These are phyloP conservation scores for Lactarius vividus DNA, from an alignment of 768 basidiomycete species.

Conservation along the genomic window DNA sequence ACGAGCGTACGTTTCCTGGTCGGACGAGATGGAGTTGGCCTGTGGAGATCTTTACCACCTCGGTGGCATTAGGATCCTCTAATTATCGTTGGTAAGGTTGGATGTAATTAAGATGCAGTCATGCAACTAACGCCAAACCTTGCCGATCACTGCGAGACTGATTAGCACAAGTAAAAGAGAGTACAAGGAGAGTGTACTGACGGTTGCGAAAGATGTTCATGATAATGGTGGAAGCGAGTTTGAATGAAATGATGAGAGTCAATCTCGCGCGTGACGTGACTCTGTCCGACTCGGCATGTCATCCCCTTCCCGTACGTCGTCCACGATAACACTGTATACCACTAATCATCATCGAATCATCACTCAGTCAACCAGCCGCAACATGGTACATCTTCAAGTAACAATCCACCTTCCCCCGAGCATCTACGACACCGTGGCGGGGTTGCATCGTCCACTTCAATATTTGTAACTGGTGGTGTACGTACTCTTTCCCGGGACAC, in stretches of 20 bases:
- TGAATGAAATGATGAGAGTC: conserved; percentile 18
- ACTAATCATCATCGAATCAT: not conserved
- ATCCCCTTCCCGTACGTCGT: conserved; percentile 16
- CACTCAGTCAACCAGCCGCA: conserved; percentile 3
- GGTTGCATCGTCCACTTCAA: conserved; percentile 6
- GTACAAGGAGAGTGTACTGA: conserved; percentile 41
- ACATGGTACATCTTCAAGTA: not conserved
- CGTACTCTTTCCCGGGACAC: not conserved
- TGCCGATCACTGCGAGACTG: conserved; percentile 59
- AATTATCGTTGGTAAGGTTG: conserved; percentile 32
- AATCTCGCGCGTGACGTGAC: conserved; percentile 22
- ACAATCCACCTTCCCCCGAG: conserved; percentile 5
- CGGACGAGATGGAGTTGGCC: conserved; percentile 91
- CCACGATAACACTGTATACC: not conserved
- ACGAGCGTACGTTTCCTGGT: conserved; percentile 86
- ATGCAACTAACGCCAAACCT: conserved; percentile 85
- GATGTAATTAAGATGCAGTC: not conserved
- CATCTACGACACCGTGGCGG: conserved; percentile 14
- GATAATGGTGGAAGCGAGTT: conserved; percentile 32
- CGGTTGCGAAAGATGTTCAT: conserved; percentile 88
- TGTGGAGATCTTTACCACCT: conserved; percentile 90
- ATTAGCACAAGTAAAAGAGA: conserved; percentile 30
- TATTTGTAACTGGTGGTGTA: conserved; percentile 21
- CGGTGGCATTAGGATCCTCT: conserved; percentile 94
- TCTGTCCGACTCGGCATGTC: conserved; percentile 3